These are phyloP conservation scores for Tricladium varicosporioides DNA, from an alignment of 2,329 filamentous ascomycete species.

Conservation along the genomic window DNA sequence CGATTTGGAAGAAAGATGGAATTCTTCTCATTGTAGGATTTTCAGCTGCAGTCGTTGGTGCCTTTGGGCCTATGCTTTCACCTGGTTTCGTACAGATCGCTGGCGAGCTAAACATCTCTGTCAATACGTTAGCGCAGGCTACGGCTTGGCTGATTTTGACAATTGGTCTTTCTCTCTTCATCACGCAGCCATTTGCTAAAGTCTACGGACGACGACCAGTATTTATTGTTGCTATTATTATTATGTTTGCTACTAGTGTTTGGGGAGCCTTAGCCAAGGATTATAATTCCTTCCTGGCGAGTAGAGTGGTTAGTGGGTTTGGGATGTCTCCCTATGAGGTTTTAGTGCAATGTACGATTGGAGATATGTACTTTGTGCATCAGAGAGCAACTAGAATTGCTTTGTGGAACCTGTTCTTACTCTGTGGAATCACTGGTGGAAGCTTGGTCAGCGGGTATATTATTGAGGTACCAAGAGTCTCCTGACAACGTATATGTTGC, in stretches of 20 bases:
- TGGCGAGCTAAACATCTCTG: conserved; percentile 40
- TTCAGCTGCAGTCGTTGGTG: conserved; percentile 46
- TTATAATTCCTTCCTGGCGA: conserved; percentile 46
- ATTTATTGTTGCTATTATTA: conserved; percentile 45
- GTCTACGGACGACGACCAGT: conserved; percentile 49
- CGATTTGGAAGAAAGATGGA: conserved; percentile 45
- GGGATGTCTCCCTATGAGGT: conserved; percentile 52
- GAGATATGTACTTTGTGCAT: conserved; percentile 45
- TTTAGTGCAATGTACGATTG: conserved; percentile 50
- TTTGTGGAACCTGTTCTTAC: conserved; percentile 40
- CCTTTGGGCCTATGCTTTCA: conserved; percentile 50
- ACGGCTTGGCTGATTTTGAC: conserved; percentile 49
- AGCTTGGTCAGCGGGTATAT: conserved; percentile 40
- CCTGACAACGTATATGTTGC: neutral
- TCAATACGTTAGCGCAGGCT: conserved; percentile 43
- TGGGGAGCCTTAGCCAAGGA: conserved; percentile 45
- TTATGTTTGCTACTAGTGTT: conserved; percentile 47
- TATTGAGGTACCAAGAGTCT: conserved; percentile 24
- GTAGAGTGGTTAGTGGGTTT: conserved; percentile 45
- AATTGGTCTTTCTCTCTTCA: conserved; percentile 47
- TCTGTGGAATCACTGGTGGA: conserved; percentile 39
- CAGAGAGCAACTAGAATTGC: conserved; percentile 39
- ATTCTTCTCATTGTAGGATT: conserved; percentile 45
- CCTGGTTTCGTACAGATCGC: conserved; percentile 48
- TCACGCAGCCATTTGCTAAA: conserved; percentile 51